Base-by-base conservation (phyloP, 331 rosid species). In the Rosa hybrid region DNA sequence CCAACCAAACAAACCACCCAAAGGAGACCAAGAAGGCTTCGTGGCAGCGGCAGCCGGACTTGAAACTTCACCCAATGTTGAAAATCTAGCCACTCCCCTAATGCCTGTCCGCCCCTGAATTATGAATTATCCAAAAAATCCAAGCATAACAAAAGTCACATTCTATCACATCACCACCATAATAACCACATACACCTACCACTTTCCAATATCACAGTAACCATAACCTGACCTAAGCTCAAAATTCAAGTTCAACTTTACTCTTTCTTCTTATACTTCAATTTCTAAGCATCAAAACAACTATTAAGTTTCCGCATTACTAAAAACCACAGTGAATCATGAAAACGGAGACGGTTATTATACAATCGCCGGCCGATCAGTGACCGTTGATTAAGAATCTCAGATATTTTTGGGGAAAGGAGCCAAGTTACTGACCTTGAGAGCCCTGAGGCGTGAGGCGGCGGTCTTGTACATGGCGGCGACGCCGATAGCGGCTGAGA, bases 1-100 rank as follows among this genome's bases (percentile, higher is more conserved):
- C 99, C 99, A 96, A 53, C 97, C 91, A 77, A 96, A 84, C 45
- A 93, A 74, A 71, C 92, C 96, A 79, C 96, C 93, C 64, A 86
- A 84, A 34, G 86, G 64, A 65, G 93, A 83, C 67, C 97, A 85
- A 21, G 96, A 69, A 12, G 76, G 84, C 51, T 65, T 81, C 3
- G 87, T 23, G 51, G 86, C 84, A 83, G 86, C 88, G 1, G 90
- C 82, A 0, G 90, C 48, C 3, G 73, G 75, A 1, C 88, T 64
- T 56, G 85, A 83, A 87, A 89, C 91, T 3, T 90, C 88, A 84
- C 92, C 86, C 23, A 91, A 87, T 85, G 97, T 93, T 42, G 99
- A 90, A 83, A 88, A 91, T 79, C 99, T 87, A 60, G 72, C 85
- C 27, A 85, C 84, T 64, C 80, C 84, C 67, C 84, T 85, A 77